Base-by-base conservation (phyloP, 139 green algal genomes). In the Chlamydomonas sphaeroides region DNA sequence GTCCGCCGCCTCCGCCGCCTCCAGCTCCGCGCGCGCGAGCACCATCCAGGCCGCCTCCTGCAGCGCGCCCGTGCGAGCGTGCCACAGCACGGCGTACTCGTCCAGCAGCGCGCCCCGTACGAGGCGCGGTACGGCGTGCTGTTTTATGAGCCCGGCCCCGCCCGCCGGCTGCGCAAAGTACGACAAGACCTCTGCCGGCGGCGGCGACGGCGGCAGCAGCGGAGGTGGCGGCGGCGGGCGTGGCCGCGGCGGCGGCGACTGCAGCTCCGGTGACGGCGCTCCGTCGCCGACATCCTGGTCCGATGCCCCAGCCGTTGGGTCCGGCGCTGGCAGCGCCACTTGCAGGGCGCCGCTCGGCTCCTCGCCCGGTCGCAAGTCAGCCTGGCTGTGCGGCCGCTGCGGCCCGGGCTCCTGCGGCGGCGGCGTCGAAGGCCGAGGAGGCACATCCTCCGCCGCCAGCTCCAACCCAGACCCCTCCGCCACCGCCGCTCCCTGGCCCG, bases 51-150 rank as follows among this genome's bases (percentile, higher is more conserved):
- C 75, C 21, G n/a, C 62, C 25, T 82, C n/a, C 62, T 49, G 62
- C 32, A 82, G 62, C 6, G 51, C 62, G 20, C 42, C 75, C 75
- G 75, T 82, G 51, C 75, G 61, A 15, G 65, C 75, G 61, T 20
- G 21, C 75, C 75, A 82, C 62, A 82, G 45, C 42, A 72, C n/a
- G 75, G 42, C 75, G 75, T 82, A 82, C 75, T 82, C 75, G 6
- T 82, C 75, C 45, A 32, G 23, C 14, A 82, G 62, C 42, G 42
- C 73, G 62, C 75, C 75, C 3, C 75, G 61, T 42, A 10, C 61
- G 23, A 65, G 62, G 5, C 42, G 42, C 62, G 75, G 61, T 51
- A 82, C 45, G 32, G 32, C 33, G 41, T 82, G 75, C 2, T 73
- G 32, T 45, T 26, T 32, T 0, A 73, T 5, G 42, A 42, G 6